Evolutionary conservation across 306 rosid species (phyloP).

Genomic region (Ammopiptanthus mongolicus): DNA sequence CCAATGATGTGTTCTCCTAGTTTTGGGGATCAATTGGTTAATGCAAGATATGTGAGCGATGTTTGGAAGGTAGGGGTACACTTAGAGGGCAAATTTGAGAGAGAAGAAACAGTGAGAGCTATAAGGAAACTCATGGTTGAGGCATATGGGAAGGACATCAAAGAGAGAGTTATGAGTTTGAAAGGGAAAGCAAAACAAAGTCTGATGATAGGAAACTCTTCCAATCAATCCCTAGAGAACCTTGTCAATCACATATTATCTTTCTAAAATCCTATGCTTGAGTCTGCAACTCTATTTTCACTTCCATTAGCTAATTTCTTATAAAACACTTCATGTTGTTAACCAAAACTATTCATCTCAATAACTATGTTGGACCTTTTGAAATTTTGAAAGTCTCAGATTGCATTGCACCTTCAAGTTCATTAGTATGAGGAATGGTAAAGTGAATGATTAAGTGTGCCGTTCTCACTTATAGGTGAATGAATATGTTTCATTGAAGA

Average conservation of each 20-base stretch:
- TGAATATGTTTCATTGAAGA: too few relatives aligned
- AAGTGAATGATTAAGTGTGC: too few relatives aligned
- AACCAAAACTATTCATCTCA: too few relatives aligned
- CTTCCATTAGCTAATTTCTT: too few relatives aligned
- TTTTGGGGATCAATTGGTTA: conserved; percentile 48
- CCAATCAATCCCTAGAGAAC: not conserved
- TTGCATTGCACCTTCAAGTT: too few relatives aligned
- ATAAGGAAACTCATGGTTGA: conserved; percentile 32
- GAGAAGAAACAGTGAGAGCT: conserved; percentile 40
- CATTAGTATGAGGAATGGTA: too few relatives aligned
- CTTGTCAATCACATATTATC: not conserved
- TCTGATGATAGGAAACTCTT: not conserved
- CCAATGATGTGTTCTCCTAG: conserved; percentile 61
- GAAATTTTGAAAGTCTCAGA: too few relatives aligned
- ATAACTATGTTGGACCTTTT: too few relatives aligned
- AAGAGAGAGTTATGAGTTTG: not conserved
- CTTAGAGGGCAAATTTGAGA: conserved; percentile 28
- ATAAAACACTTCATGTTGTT: too few relatives aligned
- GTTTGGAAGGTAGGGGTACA: conserved; percentile 53
- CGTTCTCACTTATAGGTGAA: too few relatives aligned
- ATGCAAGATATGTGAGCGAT: conserved; percentile 42
- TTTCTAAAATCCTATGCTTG: not conserved
- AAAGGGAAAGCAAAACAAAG: not conserved
- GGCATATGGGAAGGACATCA: not conserved
- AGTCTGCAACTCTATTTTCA: too few relatives aligned